Evolutionary conservation across 208 protist species (phyloP), one percentile per base, ranked within the genome.

Genomic region (Herpetomonas muscarum): DNA sequence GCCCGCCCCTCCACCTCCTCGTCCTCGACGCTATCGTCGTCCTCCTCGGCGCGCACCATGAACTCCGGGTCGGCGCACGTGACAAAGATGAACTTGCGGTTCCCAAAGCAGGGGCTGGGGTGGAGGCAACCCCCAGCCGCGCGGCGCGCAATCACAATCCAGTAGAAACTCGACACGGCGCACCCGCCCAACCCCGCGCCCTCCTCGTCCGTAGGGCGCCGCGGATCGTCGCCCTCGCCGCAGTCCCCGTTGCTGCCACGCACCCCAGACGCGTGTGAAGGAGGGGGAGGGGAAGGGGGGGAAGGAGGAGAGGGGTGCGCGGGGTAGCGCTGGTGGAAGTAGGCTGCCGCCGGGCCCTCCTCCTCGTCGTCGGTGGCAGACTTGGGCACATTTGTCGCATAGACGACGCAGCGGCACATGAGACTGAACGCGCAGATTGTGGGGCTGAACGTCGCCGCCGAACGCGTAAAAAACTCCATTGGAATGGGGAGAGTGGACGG

Each of bases 41-140:
- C 15, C 30, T 63, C 36, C 1, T 57, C 44, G 12, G 53, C 61
- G 3, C 49, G 54, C n/a, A 76, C 54, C 5, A 76, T 52, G 3
- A 48, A 52, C 45, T 64, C 59, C 1, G 70, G 63, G 56, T 73
- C 61, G 31, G 36, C 45, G 55, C 70, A 74, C 1, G 57, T 37
- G 7, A 81, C 64, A 55, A 94, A 94, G 48, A 89, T 77, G 56
- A 94, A 91, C 21, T 85, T 87, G 24, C 72, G 71, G 26, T 90
- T 94, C 26, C 83, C 87, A 61, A 94, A 91, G 54, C 87, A 94
- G 21, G 70, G 46, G 0, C 46, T 54, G 30, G 67, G 51, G 68
- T 89, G 81, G 15, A 39, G 57, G 50, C 87, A 94, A 13, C 55
- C 54, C 3, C 74, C 81, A 0, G 86, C 70, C 2, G 76, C 74